Conservation (phyloP, 805 yeast genomes). For the Suhomyces sp. region DNA sequence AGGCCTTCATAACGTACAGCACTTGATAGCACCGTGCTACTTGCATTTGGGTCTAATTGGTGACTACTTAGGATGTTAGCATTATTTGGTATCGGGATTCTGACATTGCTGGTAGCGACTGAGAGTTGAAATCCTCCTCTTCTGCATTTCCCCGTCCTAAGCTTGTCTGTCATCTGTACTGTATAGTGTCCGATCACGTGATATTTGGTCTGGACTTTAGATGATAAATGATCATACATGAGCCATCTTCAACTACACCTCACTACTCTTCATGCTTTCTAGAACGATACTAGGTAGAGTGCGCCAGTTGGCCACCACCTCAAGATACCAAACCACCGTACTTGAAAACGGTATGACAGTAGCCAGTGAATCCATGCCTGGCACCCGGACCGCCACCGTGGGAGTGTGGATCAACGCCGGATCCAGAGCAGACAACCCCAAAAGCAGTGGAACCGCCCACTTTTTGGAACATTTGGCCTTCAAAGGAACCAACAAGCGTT, state of each 20-base stretch:
- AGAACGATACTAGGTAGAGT: background rate
- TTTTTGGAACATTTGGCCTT: conserved; percentile 95
- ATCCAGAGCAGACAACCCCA: conserved; percentile 87
- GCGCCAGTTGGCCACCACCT: conserved; percentile 3
- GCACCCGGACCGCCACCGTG: conserved; percentile 90
- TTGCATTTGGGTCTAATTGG: no score
- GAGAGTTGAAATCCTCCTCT: no score
- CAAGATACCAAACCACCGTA: conserved; percentile 54
- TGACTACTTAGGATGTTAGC: no score
- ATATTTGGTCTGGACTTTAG: background rate
- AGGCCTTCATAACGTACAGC: no score
- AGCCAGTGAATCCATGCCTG: conserved; percentile 85
- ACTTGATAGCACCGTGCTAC: no score
- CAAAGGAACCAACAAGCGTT: conserved; percentile 83
- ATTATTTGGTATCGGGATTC: no score
- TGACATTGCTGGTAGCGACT: no score
- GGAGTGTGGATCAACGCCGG: conserved; percentile 99
- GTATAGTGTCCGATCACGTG: background rate
- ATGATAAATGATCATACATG: background rate
- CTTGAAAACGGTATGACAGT: conserved; percentile 91
- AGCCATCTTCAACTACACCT: background rate
- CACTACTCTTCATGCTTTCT: background rate
- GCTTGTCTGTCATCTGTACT: no score
- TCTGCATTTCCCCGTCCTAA: no score
- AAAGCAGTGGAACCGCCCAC: conserved; percentile 93